A percentile compares a stretch with the other conserved stretches of the same genome.
Evolutionary conservation across 805 yeast species (phyloP).

Genomic region (Saccharomycopsis microspora): DNA sequence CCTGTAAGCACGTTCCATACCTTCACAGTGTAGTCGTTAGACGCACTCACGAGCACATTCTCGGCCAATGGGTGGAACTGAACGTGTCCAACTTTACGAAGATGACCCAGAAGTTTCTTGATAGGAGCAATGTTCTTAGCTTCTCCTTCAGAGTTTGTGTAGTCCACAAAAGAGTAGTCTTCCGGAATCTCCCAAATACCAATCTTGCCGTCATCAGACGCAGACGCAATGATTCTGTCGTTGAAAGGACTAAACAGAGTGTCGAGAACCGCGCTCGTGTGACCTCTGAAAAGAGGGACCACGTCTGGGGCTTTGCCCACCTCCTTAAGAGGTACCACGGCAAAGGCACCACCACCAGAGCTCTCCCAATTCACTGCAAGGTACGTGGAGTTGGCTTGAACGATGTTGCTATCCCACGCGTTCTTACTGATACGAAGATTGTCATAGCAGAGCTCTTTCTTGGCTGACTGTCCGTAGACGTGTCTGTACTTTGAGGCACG

Average conservation of each 20-base stretch:
- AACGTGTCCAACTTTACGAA: slow-evolving; percentile 89
- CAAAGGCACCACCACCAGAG: slow-evolving; percentile 97
- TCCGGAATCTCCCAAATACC: slow-evolving; percentile 84
- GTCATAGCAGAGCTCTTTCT: slow-evolving; percentile 35
- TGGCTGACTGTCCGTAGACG: slow-evolving; percentile 81
- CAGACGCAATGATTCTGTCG: slow-evolving; percentile 60
- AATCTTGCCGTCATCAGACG: slow-evolving; percentile 74
- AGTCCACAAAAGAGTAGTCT: slow-evolving; percentile 60
- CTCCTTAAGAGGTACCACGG: slow-evolving; percentile 77
- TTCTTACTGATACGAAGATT: slow-evolving; percentile 66
- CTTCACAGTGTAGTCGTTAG: slow-evolving; percentile 84
- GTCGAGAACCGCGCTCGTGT: slow-evolving; percentile 88
- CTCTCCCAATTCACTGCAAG: slow-evolving; percentile 86
- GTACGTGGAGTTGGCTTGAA: slow-evolving; percentile 79
- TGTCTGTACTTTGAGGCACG: slow-evolving; percentile 96
- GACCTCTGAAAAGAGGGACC: slow-evolving; percentile 91
- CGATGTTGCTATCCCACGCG: slow-evolving; percentile 92
- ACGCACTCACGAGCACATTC: slow-evolving; percentile 79
- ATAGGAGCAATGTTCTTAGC: slow-evolving; percentile 62
- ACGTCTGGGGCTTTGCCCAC: slow-evolving; percentile 90
- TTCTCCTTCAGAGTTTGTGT: slow-evolving; percentile 41
- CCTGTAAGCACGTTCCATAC: slow-evolving; percentile 82
- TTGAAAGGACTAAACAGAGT: slow-evolving; percentile 94
- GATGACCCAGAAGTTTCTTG: slow-evolving; percentile 70
- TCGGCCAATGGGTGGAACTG: slow-evolving; percentile 81